Evolutionary conservation across 2,329 filamentous ascomycete species (phyloP), one percentile per base, ranked within the genome.

Genomic region (Epichloe sibirici): DNA sequence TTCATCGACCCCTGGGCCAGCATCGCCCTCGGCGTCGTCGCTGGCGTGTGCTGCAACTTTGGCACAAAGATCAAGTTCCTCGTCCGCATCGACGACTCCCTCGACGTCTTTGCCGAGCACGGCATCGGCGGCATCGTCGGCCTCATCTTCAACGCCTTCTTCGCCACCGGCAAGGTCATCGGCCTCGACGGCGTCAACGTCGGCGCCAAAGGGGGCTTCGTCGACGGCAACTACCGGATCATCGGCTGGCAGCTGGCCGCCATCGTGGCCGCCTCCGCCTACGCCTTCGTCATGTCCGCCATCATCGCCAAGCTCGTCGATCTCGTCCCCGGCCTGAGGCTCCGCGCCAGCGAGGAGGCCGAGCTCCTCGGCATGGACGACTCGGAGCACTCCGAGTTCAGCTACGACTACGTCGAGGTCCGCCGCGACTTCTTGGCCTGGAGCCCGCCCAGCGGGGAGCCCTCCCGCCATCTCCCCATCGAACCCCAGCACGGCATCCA

Each of bases 341-440:
- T 93, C 45, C 86, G 88, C 53, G 86, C 87, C 8, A 85, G 80
- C 28, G 86, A 90, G 63, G 85, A 90, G 69, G 88, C 88, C 25
- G 88, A 93, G 69, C 80, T 91, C 12, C 80, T 91, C 53, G 88
- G 88, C 59, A 90, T 91, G 86, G 88, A 93, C 63, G 88, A 91
- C 65, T 87, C 91, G 70, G 88, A 93, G 72, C 86, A 91, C 61
- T 88, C 88, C 69, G 88, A 93, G 70, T 93, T 91, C 65, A 88
- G 87, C 12, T 91, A 91, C 74, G 88, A 93, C 68, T 93, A 91
- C 67, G 88, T 93, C 58, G 88, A 93, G 76, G 86, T 91, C 54
- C 85, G 88, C 64, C 82, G 88, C 63, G 88, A 93, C 70, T 93
- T 90, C 75, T 80, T 93, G 40, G 88, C 88, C 54, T 93, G 88